Conservation (phyloP, 1,284 basidiomycete genomes). For the Lentinula novae-zelandiae region DNA sequence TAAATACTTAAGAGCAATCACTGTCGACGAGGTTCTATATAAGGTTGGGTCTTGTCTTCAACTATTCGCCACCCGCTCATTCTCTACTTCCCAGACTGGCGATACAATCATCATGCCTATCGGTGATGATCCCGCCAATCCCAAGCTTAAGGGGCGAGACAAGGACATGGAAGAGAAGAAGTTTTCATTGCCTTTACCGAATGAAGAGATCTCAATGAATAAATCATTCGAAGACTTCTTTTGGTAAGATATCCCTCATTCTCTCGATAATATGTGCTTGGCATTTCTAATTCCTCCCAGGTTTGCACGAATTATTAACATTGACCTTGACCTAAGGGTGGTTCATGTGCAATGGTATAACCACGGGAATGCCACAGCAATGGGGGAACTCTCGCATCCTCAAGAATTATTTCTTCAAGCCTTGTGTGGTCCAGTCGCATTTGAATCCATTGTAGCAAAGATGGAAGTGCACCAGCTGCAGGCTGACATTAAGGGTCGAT, state of each 20-base stretch:
- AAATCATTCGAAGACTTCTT: slow-evolving; percentile 51
- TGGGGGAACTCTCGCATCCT: slow-evolving; percentile 53
- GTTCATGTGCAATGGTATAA: slow-evolving; percentile 71
- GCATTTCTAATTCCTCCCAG: slow-evolving; percentile 30
- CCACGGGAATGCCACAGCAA: slow-evolving; percentile 50
- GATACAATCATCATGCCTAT: slow-evolving; percentile 51
- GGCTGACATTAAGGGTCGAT: neutral
- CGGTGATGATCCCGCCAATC: slow-evolving; percentile 19
- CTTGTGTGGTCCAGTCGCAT: slow-evolving; percentile 42
- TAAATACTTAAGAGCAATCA: slow-evolving; percentile 27
- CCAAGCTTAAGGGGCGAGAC: slow-evolving; percentile 14
- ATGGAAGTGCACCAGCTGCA: slow-evolving; percentile 34
- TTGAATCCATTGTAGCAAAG: slow-evolving; percentile 41
- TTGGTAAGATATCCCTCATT: slow-evolving; percentile 38
- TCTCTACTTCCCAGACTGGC: slow-evolving; percentile 39
- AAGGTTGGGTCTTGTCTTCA: slow-evolving; percentile 24
- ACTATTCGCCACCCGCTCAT: neutral
- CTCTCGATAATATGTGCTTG: neutral
- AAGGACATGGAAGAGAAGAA: neutral
- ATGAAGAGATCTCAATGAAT: slow-evolving; percentile 28
- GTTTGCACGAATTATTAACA: slow-evolving; percentile 61
- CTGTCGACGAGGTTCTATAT: slow-evolving; percentile 39
- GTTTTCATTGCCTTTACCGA: slow-evolving; percentile 21
- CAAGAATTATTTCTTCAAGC: slow-evolving; percentile 63
- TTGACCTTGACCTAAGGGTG: slow-evolving; percentile 36